Percentiles rank a stretch among this genome's conserved stretches.
phyloP scores from a whole-genome alignment of 2,329 filamentous ascomycete genomes.

The Hypoxylon sp. region DNA sequence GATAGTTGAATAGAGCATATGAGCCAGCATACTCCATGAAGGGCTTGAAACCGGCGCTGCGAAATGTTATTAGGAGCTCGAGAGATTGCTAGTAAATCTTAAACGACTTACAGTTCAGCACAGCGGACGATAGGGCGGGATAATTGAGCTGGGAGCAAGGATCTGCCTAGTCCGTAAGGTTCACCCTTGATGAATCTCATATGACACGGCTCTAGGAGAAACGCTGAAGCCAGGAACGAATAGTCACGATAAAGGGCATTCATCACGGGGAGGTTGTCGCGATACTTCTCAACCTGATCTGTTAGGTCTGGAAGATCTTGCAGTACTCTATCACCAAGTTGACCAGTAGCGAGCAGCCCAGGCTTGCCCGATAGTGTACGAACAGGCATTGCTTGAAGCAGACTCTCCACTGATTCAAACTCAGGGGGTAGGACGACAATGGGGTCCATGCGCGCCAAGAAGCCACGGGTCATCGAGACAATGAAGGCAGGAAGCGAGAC shows the following conservation, averaged over 20 bases:
- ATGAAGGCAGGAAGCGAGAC: constrained; percentile 80
- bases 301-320: constrained; percentile 84
- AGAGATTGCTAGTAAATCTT: constrained; percentile 5
- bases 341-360: constrained; percentile 81
- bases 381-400: constrained; percentile 69
- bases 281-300: constrained; percentile 78
- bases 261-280: constrained; percentile 81
- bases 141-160: constrained; percentile 80
- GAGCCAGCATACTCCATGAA: constrained; percentile 89
- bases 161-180: constrained; percentile 82
- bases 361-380: constrained; percentile 79
- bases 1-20: constrained; percentile 79
- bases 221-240: constrained; percentile 89
- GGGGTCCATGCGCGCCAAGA: constrained; percentile 77
- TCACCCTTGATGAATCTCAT: constrained; percentile 78
- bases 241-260: constrained; percentile 94
- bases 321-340: constrained; percentile 81
- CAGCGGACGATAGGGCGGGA: constrained; percentile 86
- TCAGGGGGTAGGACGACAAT: constrained; percentile 76
- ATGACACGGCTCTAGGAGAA: constrained; percentile 92
- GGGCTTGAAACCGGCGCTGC: constrained; percentile 80
- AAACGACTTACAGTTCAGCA: constrained; percentile 81
- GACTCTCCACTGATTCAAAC: constrained; percentile 78
- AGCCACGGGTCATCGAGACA: constrained; percentile 82
- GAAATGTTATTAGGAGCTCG: constrained; percentile 15